phyloP scores from a whole-genome alignment of 129 eudicot genomes.

The Helianthus tuberosus region DNA sequence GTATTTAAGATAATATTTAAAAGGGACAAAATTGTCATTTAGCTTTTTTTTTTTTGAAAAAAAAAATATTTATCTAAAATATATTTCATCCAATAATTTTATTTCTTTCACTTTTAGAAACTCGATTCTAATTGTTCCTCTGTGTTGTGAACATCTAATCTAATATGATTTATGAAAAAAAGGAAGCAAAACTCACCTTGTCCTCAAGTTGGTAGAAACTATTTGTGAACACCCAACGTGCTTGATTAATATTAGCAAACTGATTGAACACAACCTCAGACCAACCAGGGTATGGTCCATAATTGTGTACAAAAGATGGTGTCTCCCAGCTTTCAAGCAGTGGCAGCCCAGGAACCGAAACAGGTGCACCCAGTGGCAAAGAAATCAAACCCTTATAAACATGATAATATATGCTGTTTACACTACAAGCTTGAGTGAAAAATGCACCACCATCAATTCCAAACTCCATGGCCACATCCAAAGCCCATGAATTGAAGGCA shows the following conservation, averaged over 20 bases:
- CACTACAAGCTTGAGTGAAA: conserved; percentile 58
- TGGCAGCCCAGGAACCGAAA: conserved; percentile 46
- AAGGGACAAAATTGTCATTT: no score
- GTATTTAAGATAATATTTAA: no score
- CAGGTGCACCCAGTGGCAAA: conserved; percentile 15
- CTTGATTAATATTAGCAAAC: conserved; percentile 32
- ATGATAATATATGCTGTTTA: conserved; percentile 44
- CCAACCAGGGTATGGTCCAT: conserved; percentile 27
- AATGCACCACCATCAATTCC: conserved; percentile 46
- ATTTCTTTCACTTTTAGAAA: no score
- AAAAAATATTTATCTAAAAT: no score
- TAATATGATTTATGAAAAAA: background rate
- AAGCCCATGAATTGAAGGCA: conserved; percentile 33
- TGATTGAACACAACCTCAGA: conserved; percentile 23
- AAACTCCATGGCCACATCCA: conserved; percentile 33
- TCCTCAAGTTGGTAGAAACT: conserved; percentile 44
- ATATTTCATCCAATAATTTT: no score
- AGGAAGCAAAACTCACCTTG: conserved; percentile 26
- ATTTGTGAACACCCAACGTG: conserved; percentile 40
- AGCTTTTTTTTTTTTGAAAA: no score
- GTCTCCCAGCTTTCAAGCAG: conserved; percentile 31
- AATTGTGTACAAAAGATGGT: conserved; percentile 38
- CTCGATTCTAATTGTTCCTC: no score
- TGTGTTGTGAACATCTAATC: no score
- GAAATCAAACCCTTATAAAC: conserved; percentile 29